These are phyloP conservation scores for Neoboletus subvelutipes DNA, from an alignment of 768 basidiomycete species.

Conservation along the genomic window DNA sequence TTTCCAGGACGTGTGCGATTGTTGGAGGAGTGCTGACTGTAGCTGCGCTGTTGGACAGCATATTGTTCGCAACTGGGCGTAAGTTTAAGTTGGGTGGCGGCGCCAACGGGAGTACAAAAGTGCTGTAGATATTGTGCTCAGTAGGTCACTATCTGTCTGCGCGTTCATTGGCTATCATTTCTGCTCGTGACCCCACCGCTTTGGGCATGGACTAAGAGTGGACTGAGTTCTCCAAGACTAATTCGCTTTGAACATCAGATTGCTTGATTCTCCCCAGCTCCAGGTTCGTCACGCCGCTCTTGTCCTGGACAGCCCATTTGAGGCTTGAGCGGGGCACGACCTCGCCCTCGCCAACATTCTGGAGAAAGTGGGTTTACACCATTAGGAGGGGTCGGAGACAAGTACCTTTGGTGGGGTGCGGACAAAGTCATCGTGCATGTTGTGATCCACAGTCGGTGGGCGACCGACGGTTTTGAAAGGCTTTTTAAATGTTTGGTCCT, in stretches of 20 bases:
- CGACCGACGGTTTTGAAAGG: slow-evolving; percentile 20
- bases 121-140: slow-evolving; percentile 28
- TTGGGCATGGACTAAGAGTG: slow-evolving; percentile 11
- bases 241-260: slow-evolving; percentile 14
- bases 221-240: slow-evolving; percentile 24
- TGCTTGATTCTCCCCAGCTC: slow-evolving; percentile 19
- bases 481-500: slow-evolving; percentile 27
- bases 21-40: slow-evolving; percentile 97
- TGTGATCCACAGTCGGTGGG: background rate
- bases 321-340: background rate
- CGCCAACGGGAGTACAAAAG: slow-evolving; percentile 30
- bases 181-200: background rate
- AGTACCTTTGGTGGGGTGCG: too few relatives aligned
- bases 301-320: background rate
- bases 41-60: slow-evolving; percentile 82
- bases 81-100: slow-evolving; percentile 61
- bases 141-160: slow-evolving; percentile 7
- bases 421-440: too few relatives aligned
- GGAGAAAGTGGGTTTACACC: too few relatives aligned
- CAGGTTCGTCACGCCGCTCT: slow-evolving; percentile 11
- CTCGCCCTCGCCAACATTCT: too few relatives aligned
- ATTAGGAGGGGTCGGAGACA: too few relatives aligned
- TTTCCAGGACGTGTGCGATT: slow-evolving; percentile 86
- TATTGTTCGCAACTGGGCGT: slow-evolving; percentile 80
- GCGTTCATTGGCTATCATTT: slow-evolving; percentile 19